Evolutionary conservation across 176 grass and related monocot genomes (phyloP).

Genomic region (Oryza meridionalis): DNA sequence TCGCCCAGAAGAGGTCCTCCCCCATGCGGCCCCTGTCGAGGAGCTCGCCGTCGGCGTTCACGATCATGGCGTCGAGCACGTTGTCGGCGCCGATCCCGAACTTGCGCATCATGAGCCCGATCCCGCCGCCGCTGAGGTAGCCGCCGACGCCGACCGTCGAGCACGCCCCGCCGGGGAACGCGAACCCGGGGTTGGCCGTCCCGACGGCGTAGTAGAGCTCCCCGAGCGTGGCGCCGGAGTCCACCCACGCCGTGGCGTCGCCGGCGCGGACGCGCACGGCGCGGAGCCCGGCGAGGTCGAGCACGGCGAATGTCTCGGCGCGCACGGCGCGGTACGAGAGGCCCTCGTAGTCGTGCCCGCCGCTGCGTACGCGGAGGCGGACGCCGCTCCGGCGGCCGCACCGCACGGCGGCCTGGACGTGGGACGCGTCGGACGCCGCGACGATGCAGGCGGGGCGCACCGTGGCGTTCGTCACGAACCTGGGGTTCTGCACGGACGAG

Average conservation of each 20-base stretch:
- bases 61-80: constrained; percentile 39
- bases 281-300: constrained; percentile 39
- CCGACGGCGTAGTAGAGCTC: constrained; percentile 44
- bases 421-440: constrained; percentile 36
- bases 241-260: constrained; percentile 35
- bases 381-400: constrained; percentile 44
- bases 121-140: constrained; percentile 29
- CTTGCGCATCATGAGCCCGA: constrained; percentile 41
- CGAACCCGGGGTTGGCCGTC: constrained; percentile 24
- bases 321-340: constrained; percentile 55
- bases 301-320: constrained; percentile 37
- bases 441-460: constrained; percentile 48
- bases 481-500: constrained; percentile 59
- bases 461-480: constrained; percentile 43
- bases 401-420: constrained; percentile 48
- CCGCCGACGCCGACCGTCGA: constrained; percentile 33
- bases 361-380: constrained; percentile 55
- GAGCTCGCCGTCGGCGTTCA: constrained; percentile 43
- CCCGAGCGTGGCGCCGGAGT: constrained; percentile 25
- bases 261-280: background rate
- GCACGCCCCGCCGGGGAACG: constrained; percentile 28
- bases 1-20: constrained; percentile 52
- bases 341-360: constrained; percentile 73
- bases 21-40: constrained; percentile 50
- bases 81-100: constrained; percentile 16